Percentiles rank a stretch among this genome's conserved stretches.
phyloP scores from a whole-genome alignment of 306 rosid species.

The apple (Malus domestica) region DNA sequence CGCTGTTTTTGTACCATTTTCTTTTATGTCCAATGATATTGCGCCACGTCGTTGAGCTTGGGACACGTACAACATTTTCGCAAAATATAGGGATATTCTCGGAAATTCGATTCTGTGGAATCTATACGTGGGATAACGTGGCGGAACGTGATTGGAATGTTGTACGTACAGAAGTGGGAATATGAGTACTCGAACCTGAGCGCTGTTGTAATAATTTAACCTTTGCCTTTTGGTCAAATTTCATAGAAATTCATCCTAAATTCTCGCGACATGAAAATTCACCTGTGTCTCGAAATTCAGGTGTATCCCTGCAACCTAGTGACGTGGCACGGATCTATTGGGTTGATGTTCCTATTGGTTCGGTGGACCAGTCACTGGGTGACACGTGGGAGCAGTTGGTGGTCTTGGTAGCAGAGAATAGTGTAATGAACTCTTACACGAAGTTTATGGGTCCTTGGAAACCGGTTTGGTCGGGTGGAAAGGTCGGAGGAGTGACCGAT shows the following conservation, averaged over 20 bases:
- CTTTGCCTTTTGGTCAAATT: slow-evolving; percentile 37
- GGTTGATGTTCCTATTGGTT: rapidly evolving
- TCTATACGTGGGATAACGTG: neutral
- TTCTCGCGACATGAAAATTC: slow-evolving; percentile 44
- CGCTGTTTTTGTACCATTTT: neutral
- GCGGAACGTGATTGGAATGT: neutral
- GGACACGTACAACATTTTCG: slow-evolving; percentile 22
- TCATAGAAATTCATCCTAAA: slow-evolving; percentile 54
- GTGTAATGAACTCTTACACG: neutral
- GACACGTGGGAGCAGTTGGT: neutral
- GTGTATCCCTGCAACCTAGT: neutral
- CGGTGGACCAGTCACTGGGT: neutral
- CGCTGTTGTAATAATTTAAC: slow-evolving; percentile 15
- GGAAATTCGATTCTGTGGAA: neutral
- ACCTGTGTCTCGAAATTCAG: slow-evolving; percentile 6
- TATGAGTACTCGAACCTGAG: slow-evolving; percentile 2
- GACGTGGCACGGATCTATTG: neutral
- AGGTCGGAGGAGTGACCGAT: slow-evolving; percentile 9
- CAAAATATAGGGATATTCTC: slow-evolving; percentile 1
- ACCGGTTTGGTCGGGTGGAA: slow-evolving; percentile 27
- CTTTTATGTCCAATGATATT: slow-evolving; percentile 21
- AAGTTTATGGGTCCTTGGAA: neutral
- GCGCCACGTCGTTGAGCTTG: slow-evolving; percentile 18
- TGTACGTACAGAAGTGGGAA: neutral
- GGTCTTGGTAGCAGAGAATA: neutral